These are phyloP conservation scores for Nitzschia sp. DNA, from an alignment of 108 stramenopile genomes.

Conservation along the genomic window DNA sequence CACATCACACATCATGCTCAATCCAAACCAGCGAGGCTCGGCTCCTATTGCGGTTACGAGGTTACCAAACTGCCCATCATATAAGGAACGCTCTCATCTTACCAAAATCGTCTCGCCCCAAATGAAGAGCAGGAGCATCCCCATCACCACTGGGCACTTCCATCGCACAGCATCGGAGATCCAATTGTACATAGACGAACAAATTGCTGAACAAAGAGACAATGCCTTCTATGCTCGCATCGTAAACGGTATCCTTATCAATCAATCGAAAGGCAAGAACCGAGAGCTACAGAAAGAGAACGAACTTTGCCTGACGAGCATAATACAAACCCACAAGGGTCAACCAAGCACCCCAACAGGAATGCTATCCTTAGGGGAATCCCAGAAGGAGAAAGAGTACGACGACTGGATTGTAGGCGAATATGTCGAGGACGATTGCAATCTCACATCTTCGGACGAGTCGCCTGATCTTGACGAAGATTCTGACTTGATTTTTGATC, in stretches of 20 bases:
- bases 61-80: neutral
- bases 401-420: slow-evolving; percentile 17
- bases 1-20: neutral
- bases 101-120: neutral
- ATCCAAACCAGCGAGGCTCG: neutral
- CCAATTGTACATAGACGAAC: slow-evolving; percentile 48
- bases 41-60: neutral
- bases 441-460: neutral
- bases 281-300: slow-evolving; percentile 10
- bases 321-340: slow-evolving; percentile 23
- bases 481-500: slow-evolving; percentile 23
- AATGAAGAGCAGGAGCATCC: slow-evolving; percentile 41
- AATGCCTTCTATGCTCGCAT: slow-evolving; percentile 43
- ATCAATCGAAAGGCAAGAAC: slow-evolving; percentile 12
- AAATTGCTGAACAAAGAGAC: slow-evolving; percentile 50
- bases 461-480: neutral
- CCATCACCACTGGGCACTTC: slow-evolving; percentile 21
- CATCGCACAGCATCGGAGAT: slow-evolving; percentile 43
- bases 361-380: neutral
- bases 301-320: slow-evolving; percentile 21
- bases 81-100: neutral
- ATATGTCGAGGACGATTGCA: neutral
- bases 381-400: neutral
- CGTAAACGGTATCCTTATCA: slow-evolving; percentile 39
- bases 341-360: slow-evolving; percentile 6